Base-by-base conservation (phyloP, 2,329 filamentous ascomycete genomes). In the Septoria petroselini region DNA sequence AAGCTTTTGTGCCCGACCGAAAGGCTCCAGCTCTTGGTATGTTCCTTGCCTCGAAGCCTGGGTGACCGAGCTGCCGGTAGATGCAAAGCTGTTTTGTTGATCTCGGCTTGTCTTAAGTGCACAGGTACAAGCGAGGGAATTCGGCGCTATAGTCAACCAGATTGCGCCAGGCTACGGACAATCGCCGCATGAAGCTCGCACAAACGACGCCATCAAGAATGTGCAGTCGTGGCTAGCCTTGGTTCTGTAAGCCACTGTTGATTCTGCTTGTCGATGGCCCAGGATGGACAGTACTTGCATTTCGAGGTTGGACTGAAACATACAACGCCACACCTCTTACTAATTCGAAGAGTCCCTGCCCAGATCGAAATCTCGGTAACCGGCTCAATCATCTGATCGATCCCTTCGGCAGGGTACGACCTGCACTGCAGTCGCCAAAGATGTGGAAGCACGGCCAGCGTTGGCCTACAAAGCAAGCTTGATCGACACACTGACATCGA, bases 291-390 rank as follows among this genome's bases (percentile, higher is more conserved):
- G 18, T 18, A 9, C 17, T 25, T 31, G 25, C 9, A 18, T 42
- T 41, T 18, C 7, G 9, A 30, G 40, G 40, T 42, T 18, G 1
- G 21, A 29, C 23, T 42, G 40, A 42, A 42, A 42, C 40, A 42
- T 42, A 27, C 23, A 11, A 29, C 14, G 40, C 40, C 40, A 42
- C 40, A 42, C 27, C 18, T 33, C 19, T 23, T 25, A 21, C 37
- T n/a, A 9, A 27, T 5, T 5, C 23, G 23, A 27, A 27, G 23
- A 27, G 9, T 23, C 37, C 11, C n/a, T n/a, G 19, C 40, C 23
- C 18, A 12, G n/a, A 29, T n/a, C 2, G n/a, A 42, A n/a, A 18
- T 30, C 4, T 23, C 14, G 9, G 8, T 27, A 42, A 19, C 25
- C 40, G 25, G 15, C 14, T 9, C 5, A 27, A 9, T 27, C 9